A percentile compares a stretch with the other conserved stretches of the same genome.
Conservation (phyloP, 352 stramenopile genomes). For the Globisporangium spiculum region DNA sequence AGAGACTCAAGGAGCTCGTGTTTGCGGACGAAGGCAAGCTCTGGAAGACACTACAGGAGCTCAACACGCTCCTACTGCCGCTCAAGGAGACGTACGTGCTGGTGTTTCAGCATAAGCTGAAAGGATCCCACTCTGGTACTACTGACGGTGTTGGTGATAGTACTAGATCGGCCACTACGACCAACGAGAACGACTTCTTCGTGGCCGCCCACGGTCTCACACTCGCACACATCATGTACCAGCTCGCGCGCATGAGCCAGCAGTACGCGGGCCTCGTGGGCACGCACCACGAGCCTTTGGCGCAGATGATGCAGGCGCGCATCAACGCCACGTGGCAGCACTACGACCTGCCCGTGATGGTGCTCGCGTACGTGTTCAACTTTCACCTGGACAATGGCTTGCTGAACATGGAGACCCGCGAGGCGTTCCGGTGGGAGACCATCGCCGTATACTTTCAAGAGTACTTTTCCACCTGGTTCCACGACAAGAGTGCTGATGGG, state of each 20-base stretch:
- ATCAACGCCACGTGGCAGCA: slow-evolving; percentile 64
- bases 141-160: neutral
- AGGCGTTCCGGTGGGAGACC: slow-evolving; percentile 45
- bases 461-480: slow-evolving; percentile 75
- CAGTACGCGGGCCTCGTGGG: slow-evolving; percentile 47
- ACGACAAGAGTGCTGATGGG: neutral
- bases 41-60: slow-evolving; percentile 42
- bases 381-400: slow-evolving; percentile 64
- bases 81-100: slow-evolving; percentile 62
- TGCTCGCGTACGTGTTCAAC: slow-evolving; percentile 77
- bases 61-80: slow-evolving; percentile 48
- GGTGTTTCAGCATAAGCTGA: slow-evolving; percentile 38
- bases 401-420: slow-evolving; percentile 47
- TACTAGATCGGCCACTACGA: slow-evolving; percentile 3
- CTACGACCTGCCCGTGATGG: slow-evolving; percentile 72
- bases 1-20: slow-evolving; percentile 55
- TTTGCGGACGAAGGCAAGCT: slow-evolving; percentile 41
- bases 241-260: slow-evolving; percentile 70
- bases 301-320: slow-evolving; percentile 42
- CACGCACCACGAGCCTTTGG: slow-evolving; percentile 25
- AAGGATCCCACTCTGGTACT: neutral
- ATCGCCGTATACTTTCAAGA: slow-evolving; percentile 60
- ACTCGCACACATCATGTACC: slow-evolving; percentile 76
- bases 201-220: slow-evolving; percentile 43
- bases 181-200: slow-evolving; percentile 23